Conservation (phyloP, 1,284 basidiomycete species). For the Moesziomyces globuligerus region DNA sequence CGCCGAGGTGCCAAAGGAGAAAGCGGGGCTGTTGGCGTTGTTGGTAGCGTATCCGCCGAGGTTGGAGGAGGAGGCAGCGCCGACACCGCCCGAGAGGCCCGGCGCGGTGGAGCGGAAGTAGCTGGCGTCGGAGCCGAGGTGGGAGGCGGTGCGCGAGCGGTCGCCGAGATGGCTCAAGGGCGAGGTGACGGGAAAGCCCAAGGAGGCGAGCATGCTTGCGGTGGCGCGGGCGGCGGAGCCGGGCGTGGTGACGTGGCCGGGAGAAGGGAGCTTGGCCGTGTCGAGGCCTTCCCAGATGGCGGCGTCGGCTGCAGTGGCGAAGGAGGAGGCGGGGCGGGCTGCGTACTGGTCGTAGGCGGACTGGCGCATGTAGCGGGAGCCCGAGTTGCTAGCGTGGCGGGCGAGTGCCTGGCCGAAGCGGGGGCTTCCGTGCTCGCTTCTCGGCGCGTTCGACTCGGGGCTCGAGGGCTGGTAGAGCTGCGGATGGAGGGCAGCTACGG, state of each 20-base stretch:
- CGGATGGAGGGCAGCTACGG: conserved; percentile 45
- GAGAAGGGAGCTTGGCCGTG: conserved; percentile 45
- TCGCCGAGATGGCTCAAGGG: conserved; percentile 46
- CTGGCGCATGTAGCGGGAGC: conserved; percentile 25
- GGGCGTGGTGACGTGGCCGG: conserved; percentile 38
- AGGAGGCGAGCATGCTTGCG: conserved; percentile 38
- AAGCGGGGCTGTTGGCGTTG: conserved; percentile 37
- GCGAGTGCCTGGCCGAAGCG: conserved; percentile 44
- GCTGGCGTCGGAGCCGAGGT: conserved; percentile 38
- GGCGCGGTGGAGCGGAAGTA: conserved; percentile 48
- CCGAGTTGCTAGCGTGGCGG: conserved; percentile 47
- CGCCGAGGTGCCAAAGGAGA: conserved; percentile 37
- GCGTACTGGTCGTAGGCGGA: conserved; percentile 28
- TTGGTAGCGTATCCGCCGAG: conserved; percentile 18
- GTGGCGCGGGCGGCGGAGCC: conserved; percentile 40
- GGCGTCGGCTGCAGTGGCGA: conserved; percentile 32
- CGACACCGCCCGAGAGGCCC: conserved; percentile 28
- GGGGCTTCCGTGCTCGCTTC: conserved; percentile 56
- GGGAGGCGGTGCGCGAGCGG: conserved; percentile 27
- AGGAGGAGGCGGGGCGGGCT: conserved; percentile 13
- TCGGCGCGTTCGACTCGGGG: conserved; percentile 55
- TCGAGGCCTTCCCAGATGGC: conserved; percentile 53
- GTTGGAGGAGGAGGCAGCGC: conserved; percentile 14
- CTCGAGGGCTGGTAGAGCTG: conserved; percentile 53
- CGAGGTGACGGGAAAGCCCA: conserved; percentile 47